Conservation (phyloP, 495 filamentous ascomycete genomes). For the Lichina pygmaea region DNA sequence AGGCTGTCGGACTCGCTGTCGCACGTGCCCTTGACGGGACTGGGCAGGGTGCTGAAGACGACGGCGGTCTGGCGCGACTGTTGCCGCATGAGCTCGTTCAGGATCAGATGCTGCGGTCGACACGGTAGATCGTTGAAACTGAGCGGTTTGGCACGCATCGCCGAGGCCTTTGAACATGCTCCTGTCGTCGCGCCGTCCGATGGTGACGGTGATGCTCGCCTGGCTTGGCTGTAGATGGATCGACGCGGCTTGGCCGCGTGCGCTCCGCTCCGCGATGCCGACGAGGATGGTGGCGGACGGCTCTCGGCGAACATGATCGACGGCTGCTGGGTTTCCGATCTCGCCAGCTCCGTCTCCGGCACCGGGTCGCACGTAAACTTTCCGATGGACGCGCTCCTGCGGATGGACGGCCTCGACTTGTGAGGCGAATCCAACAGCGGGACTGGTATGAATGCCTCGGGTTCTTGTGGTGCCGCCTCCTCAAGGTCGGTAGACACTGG, state of each 20-base stretch:
- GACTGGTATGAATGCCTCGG: too few species aligned
- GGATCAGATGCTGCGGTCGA: conserved; percentile 56
- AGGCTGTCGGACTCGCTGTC: conserved; percentile 38
- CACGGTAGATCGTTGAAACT: conserved; percentile 68
- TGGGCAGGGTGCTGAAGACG: conserved; percentile 57
- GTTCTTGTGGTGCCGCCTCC: too few species aligned
- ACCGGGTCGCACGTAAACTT: conserved; percentile 50
- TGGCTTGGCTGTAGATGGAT: background rate
- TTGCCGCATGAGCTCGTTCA: conserved; percentile 57
- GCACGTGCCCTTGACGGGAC: conserved; percentile 48
- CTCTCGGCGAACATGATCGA: conserved; percentile 54
- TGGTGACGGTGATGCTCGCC: background rate
- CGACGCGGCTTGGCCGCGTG: too few species aligned
- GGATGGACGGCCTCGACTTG: conserved; percentile 14
- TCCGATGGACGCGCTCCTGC: conserved; percentile 16
- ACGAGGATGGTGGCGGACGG: conserved; percentile 11
- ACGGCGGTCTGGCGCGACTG: conserved; percentile 51
- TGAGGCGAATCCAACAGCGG: too few species aligned
- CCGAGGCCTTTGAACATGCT: conserved; percentile 11
- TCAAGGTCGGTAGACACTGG: too few species aligned
- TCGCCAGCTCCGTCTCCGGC: conserved; percentile 39
- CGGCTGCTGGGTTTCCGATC: conserved; percentile 33
- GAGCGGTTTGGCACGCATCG: conserved; percentile 31
- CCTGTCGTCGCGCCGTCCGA: conserved; percentile 11
- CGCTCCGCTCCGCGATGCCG: background rate